These are phyloP conservation scores for Chalciporus sphaerocephalus DNA, from an alignment of 768 basidiomycete genomes.

Conservation along the genomic window DNA sequence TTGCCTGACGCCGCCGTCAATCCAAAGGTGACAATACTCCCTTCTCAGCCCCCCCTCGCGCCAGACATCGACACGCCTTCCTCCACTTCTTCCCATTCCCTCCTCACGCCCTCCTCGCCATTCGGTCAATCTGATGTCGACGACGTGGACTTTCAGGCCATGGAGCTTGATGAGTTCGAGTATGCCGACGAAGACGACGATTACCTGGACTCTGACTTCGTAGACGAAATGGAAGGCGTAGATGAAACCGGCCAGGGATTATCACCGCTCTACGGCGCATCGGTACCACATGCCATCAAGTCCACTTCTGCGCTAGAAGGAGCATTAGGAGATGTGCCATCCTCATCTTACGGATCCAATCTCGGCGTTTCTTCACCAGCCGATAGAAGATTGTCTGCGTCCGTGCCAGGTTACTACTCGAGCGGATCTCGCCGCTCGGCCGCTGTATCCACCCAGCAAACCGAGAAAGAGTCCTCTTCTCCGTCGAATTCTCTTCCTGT, in stretches of 20 bases:
- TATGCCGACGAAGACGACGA: constrained; percentile 30
- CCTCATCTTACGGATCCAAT: constrained; percentile 11
- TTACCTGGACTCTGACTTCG: constrained; percentile 29
- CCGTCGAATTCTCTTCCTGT: constrained; percentile 3
- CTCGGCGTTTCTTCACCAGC: constrained; percentile 12
- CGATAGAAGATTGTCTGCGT: constrained; percentile 31
- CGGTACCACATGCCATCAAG: constrained; percentile 23
- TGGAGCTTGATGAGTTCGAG: constrained; percentile 32
- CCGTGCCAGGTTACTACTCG: constrained; percentile 31
- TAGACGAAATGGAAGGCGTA: constrained; percentile 31
- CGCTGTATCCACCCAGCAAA: constrained; percentile 6
- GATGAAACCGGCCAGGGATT: constrained; percentile 15
- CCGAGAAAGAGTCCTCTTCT: constrained; percentile 15
- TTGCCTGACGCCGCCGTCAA: constrained; percentile 15
- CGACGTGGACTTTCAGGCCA: constrained; percentile 10
- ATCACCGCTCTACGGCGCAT: constrained; percentile 20
- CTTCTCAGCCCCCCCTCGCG: constrained; percentile 17
- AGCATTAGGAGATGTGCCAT: constrained; percentile 25
- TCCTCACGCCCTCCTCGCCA: constrained; percentile 30
- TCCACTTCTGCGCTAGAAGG: constrained; percentile 33
- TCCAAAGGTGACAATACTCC: constrained; percentile 27
- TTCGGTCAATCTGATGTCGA: constrained; percentile 18
- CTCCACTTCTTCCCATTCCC: constrained; percentile 30
- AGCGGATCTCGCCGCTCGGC: constrained; percentile 20
- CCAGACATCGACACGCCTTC: constrained; percentile 31